Evolutionary conservation across 2,329 filamentous ascomycete species (phyloP).

Genomic region (Teratosphaeria epicoccoides): DNA sequence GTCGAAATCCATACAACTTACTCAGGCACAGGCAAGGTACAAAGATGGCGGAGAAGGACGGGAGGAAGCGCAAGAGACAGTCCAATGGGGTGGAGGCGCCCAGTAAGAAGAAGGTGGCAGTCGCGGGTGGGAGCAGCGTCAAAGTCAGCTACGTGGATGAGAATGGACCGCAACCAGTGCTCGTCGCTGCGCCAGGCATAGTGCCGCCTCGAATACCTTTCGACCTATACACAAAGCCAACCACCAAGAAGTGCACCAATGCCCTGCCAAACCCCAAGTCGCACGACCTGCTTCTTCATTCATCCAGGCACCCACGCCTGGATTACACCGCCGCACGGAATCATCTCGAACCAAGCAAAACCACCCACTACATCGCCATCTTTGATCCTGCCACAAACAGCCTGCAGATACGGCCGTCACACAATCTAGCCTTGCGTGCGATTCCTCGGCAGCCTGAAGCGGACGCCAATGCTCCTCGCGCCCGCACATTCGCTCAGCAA

Average conservation of each 20-base stretch:
- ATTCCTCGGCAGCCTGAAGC: slow-evolving; percentile 32
- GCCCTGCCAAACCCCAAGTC: slow-evolving; percentile 25
- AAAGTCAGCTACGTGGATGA: slow-evolving; percentile 16
- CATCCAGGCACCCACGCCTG: slow-evolving; percentile 48
- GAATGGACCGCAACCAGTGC: slow-evolving; percentile 15
- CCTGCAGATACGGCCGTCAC: slow-evolving; percentile 45
- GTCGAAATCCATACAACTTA: too few relatives aligned
- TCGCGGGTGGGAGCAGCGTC: slow-evolving; percentile 14
- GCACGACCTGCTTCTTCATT: slow-evolving; percentile 48
- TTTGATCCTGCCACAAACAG: slow-evolving; percentile 45
- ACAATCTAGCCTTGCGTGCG: slow-evolving; percentile 45
- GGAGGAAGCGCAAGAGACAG: slow-evolving; percentile 43
- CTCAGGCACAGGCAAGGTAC: too few relatives aligned
- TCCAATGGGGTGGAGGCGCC: slow-evolving; percentile 34
- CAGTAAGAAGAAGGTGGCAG: slow-evolving; percentile 28
- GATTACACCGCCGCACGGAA: slow-evolving; percentile 43
- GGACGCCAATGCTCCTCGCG: slow-evolving; percentile 13
- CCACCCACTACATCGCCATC: slow-evolving; percentile 50
- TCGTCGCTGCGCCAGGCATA: slow-evolving; percentile 33
- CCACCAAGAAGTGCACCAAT: slow-evolving; percentile 17
- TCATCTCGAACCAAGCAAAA: slow-evolving; percentile 32
- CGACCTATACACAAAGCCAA: slow-evolving; percentile 35
- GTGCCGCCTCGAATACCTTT: slow-evolving; percentile 32
- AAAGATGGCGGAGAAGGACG: slow-evolving; percentile 23
- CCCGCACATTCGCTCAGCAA: slow-evolving; percentile 44